Base-by-base conservation (phyloP, 257 asterid genomes). In the Petunia secreta region DNA sequence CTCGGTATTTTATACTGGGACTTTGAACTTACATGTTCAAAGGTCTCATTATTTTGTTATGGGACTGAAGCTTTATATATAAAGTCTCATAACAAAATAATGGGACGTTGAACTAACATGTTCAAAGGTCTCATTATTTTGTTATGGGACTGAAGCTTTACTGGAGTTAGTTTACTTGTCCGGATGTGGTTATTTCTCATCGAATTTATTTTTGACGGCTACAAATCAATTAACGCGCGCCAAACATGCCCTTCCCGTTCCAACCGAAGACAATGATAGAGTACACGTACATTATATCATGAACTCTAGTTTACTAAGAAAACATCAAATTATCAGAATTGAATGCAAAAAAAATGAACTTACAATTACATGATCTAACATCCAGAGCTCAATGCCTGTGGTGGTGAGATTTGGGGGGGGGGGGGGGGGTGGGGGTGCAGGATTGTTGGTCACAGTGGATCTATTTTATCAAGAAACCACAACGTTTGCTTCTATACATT, bases 401-500 rank as follows among this genome's bases (percentile, higher is more conserved):
- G 76, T 68, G 50, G 73, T 59, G 60, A 11, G 68, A 25, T 25
- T 25, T 25, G 25, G 25, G 25, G 25, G 25, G 25, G 25, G 25
- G 25, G 25, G 25, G 25, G 25, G 25, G 25, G 25, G 25, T 0
- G 25, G 25, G 25, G 36, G 6, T 63, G 39, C 7, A 46, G 46
- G 10, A 55, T 15, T 66, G 13, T 16, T 44, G 63, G 15, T 53
- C 75, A 66, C 43, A 2, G 10, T 50, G 37, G 41, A 40, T 59
- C n/a, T 80, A 69, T 54, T 55, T 25, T 77, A n/a, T 39, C 71
- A 77, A 60, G 64, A 54, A 57, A 15, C 37, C 52, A 2, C 80
- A 68, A 43, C 38, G 41, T 68, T 7, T 78, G 53, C 63, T 65
- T 83, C 78, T 83, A 60, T 83, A 79, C 74, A 83, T 62, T 63